These are phyloP conservation scores for Talaromyces sp. DNA, from an alignment of 2,329 filamentous ascomycete genomes.

Conservation along the genomic window DNA sequence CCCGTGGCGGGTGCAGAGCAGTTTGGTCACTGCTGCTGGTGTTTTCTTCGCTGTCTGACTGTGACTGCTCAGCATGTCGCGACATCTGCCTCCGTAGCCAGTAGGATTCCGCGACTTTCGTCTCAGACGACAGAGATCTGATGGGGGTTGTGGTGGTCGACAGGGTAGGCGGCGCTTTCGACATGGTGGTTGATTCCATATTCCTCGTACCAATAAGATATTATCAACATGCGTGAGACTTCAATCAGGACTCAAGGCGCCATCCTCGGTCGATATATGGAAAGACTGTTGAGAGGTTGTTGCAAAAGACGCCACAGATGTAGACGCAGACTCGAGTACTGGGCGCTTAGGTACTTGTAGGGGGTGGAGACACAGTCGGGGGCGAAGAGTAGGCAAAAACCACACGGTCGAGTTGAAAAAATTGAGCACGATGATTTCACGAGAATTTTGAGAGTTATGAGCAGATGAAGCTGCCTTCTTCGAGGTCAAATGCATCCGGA, in stretches of 20 bases:
- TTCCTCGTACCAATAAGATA: not conserved
- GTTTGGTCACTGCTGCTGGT: conserved; percentile 4
- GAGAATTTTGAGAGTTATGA: not conserved
- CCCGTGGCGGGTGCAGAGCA: conserved; percentile 15
- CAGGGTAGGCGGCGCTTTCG: not conserved
- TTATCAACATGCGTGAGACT: not conserved
- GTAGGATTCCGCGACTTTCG: conserved; percentile 9
- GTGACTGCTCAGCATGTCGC: conserved; percentile 6
- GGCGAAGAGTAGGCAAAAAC: not conserved
- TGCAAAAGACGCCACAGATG: not conserved
- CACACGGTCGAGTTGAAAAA: not conserved
- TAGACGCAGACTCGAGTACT: not conserved
- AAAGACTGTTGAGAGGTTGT: not conserved
- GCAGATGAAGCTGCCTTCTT: not conserved
- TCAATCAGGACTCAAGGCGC: not conserved
- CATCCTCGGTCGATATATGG: not conserved
- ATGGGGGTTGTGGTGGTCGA: not conserved
- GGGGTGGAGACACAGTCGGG: not conserved
- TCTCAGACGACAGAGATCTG: conserved; percentile 1
- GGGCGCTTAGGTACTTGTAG: not conserved
- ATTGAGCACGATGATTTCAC: not conserved
- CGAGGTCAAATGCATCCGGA: not conserved
- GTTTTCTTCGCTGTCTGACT: conserved; percentile 8
- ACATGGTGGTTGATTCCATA: not conserved
- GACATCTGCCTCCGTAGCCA: conserved; percentile 10